These are phyloP conservation scores for Talaromyces amestolkiae DNA, from an alignment of 2,329 filamentous ascomycete species.

Conservation along the genomic window DNA sequence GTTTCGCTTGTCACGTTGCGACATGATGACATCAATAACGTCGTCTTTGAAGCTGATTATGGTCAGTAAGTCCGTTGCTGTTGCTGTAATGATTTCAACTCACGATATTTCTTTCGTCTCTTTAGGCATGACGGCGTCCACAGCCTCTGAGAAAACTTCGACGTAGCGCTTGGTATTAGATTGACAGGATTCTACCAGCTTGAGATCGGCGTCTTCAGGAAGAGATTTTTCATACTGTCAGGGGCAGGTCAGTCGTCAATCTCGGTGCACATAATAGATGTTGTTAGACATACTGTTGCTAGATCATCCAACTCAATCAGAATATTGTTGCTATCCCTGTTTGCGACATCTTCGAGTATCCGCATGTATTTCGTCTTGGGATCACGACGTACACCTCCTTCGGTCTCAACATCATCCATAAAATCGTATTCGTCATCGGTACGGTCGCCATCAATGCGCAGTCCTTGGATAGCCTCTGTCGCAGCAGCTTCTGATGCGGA, in stretches of 20 bases:
- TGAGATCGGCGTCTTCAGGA: constrained; percentile 66
- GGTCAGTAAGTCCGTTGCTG: constrained; percentile 23
- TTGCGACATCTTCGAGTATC: constrained; percentile 80
- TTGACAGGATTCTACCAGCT: constrained; percentile 74
- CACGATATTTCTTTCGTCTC: constrained; percentile 75
- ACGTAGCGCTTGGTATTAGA: constrained; percentile 93
- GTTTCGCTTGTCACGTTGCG: constrained; percentile 82
- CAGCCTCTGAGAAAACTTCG: constrained; percentile 81
- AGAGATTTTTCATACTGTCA: constrained; percentile 70
- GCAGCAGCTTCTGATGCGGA: constrained; percentile 64
- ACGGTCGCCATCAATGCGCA: constrained; percentile 84
- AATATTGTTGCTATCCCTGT: constrained; percentile 73
- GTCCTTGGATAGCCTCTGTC: constrained; percentile 75
- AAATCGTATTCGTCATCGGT: constrained; percentile 89
- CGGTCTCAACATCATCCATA: constrained; percentile 75
- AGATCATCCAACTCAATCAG: constrained; percentile 88
- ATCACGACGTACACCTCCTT: constrained; percentile 42
- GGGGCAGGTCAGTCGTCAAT: not conserved
- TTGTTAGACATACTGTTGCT: constrained; percentile 56
- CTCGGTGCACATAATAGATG: not conserved
- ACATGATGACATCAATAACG: constrained; percentile 94
- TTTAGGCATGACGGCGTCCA: constrained; percentile 80
- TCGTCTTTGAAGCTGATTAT: constrained; percentile 83
- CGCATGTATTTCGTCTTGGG: constrained; percentile 85
- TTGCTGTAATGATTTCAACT: constrained; percentile 28